Evolutionary conservation across 2,329 filamentous ascomycete species (phyloP).

Genomic region (Fusarium setosum): DNA sequence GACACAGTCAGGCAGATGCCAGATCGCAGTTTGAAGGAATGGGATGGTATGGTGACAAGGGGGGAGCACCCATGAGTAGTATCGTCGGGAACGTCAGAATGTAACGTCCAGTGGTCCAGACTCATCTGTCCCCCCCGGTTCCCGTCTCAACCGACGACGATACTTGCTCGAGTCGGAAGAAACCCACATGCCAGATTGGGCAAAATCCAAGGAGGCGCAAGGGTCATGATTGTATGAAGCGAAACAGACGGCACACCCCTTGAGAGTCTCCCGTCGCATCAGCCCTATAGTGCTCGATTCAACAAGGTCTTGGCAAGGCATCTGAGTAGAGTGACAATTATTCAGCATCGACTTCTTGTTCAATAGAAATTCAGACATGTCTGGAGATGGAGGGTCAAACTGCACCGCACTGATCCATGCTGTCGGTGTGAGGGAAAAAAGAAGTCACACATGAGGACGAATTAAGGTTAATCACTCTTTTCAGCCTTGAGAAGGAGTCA

Average conservation of each 20-base stretch:
- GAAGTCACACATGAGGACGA: background rate
- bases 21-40: background rate
- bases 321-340: background rate
- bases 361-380: background rate
- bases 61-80: background rate
- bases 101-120: conserved; percentile 2
- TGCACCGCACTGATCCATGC: conserved; percentile 5
- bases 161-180: background rate
- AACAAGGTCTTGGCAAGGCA: background rate
- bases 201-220: conserved; percentile 4
- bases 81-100: background rate
- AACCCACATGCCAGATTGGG: conserved; percentile 8
- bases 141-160: no score
- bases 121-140: background rate
- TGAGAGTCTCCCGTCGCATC: background rate
- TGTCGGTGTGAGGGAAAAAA: conserved; percentile 4
- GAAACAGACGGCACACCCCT: background rate
- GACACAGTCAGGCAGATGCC: background rate
- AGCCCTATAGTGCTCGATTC: conserved; percentile 16
- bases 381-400: conserved; percentile 11
- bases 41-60: background rate
- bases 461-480: conserved; percentile 3
- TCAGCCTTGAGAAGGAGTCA: conserved; percentile 6
- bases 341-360: background rate
- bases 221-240: background rate